These are phyloP conservation scores for Vigna radiata DNA, from an alignment of 306 rosid genomes.

Conservation along the genomic window DNA sequence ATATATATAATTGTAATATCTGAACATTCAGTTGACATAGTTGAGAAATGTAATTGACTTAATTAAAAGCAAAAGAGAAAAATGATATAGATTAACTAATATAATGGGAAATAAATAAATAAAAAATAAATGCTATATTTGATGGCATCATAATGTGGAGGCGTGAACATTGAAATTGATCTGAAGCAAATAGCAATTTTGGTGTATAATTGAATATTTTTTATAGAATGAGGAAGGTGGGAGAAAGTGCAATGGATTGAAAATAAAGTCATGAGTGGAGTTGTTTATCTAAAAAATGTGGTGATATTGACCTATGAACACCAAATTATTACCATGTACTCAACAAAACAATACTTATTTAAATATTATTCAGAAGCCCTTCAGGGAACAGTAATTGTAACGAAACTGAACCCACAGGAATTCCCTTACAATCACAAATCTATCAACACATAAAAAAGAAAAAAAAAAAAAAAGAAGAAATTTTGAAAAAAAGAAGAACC, in stretches of 20 bases:
- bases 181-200: neutral
- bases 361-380: neutral
- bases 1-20: no score
- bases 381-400: neutral
- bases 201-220: neutral
- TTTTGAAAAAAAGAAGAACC: constrained; percentile 45
- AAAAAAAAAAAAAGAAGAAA: neutral
- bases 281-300: neutral
- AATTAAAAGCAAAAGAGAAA: no score
- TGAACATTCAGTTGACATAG: no score
- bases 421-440: neutral
- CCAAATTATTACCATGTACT: constrained; percentile 17
- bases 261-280: neutral
- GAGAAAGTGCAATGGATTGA: constrained; percentile 2
- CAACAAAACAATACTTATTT: neutral
- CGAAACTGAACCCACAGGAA: neutral
- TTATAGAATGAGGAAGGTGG: constrained; percentile 3
- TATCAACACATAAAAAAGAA: neutral
- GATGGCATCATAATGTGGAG: neutral
- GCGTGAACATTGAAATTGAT: neutral
- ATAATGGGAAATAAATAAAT: no score
- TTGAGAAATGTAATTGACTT: no score
- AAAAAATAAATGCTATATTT: neutral
- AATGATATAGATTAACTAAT: no score
- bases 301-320: constrained; percentile 8